Evolutionary conservation across 441 rosid genomes (phyloP).

Genomic region (Cnidoscolus chayamansa): DNA sequence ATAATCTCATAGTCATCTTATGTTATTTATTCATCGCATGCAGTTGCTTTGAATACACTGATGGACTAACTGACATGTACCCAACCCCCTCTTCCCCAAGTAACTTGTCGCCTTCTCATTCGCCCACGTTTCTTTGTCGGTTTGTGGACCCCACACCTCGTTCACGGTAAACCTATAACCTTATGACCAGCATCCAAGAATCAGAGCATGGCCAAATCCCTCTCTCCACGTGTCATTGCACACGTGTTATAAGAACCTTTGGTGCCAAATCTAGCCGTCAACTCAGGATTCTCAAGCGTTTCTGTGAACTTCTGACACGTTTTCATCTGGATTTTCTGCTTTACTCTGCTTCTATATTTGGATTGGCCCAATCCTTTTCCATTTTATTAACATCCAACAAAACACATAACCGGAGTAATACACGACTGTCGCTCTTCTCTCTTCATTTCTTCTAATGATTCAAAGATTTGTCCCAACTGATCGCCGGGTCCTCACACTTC

Average conservation of each 20-base stretch:
- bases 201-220: constrained; percentile 10
- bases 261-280: constrained; percentile 25
- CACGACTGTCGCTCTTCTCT: constrained; percentile 6
- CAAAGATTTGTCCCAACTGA: constrained; percentile 25
- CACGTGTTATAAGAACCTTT: constrained; percentile 18
- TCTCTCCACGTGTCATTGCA: constrained; percentile 26
- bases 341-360: constrained; percentile 6
- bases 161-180: no score
- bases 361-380: not conserved
- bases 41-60: not conserved
- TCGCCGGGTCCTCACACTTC: constrained; percentile 62
- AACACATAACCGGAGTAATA: not conserved
- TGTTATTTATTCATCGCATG: not conserved
- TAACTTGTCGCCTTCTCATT: constrained; percentile 29
- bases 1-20: no score
- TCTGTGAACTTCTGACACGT: constrained; percentile 36
- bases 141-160: constrained; percentile 22
- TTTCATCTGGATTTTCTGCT: constrained; percentile 15
- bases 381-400: not conserved
- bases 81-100: constrained; percentile 14
- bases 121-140: constrained; percentile 39
- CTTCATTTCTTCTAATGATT: constrained; percentile 33
- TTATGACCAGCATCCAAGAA: constrained; percentile 29
- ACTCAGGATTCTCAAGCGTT: not conserved
- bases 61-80: no score